Evolutionary conservation across 345 rosid genomes (phyloP), one percentile per base, ranked within the genome.

Genomic region (Eucalyptus marginata): DNA sequence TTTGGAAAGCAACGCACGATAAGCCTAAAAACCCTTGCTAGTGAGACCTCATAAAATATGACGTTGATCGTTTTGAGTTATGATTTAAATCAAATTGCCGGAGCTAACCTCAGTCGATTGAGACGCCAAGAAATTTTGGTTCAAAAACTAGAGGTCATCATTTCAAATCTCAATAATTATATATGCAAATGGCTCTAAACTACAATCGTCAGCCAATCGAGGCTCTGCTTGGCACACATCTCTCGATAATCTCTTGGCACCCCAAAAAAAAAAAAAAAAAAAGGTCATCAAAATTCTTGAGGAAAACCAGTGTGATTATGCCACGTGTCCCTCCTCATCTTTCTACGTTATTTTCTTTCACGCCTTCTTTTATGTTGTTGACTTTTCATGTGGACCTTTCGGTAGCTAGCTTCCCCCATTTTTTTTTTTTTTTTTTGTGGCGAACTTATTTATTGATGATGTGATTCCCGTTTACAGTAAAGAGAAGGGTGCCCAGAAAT

Each of bases 71-170:
- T 10, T 1, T 14, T 3, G 27, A 14, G 15, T 29, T 64, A 6
- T 64, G 4, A 64, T 14, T 64, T 29, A 29, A 31, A 7, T 13
- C 36, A 29, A 76, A 76, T 76, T 6, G 15, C 2, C 3, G 0
- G 0, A 10, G 22, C 7, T 33, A 71, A 2, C 13, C 44, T 33
- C 4, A 33, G 25, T 71, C 27, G 15, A 36, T 76, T 76, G 27
- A 44, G 83, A 71, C 0, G 2, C 0, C 8, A 76, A 76, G 27
- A 36, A 22, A 0, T 76, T 76, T 7, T 4, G 1, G 4, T 22
- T 36, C 1, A 33, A 2, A 36, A 71, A 17, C 4, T 52, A 52
- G 5, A 52, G 62, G 6, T 56, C 13, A 10, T 56, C 29, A 2
- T 18, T 56, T 56, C 29, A 62, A 29, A 12, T 59, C 66, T 29